Conservation (phyloP, 2,329 filamentous ascomycete species). For the Trichothecium sympodiale region DNA sequence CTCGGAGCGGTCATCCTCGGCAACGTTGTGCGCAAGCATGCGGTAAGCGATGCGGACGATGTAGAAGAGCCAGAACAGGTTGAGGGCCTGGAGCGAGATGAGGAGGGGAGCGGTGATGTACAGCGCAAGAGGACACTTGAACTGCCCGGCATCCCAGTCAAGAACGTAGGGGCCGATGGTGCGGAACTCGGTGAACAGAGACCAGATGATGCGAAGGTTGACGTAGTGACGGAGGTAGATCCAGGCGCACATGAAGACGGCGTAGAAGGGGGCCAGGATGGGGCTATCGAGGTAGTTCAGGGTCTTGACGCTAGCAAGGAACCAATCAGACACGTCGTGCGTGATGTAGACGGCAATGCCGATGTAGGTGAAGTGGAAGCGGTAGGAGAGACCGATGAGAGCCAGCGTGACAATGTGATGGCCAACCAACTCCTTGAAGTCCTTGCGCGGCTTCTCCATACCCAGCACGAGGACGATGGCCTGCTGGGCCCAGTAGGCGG, state of each 20-base stretch:
- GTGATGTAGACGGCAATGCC: slow-evolving; percentile 89
- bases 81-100: slow-evolving; percentile 58
- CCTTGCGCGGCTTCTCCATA: slow-evolving; percentile 87
- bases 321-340: slow-evolving; percentile 91
- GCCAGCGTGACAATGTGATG: slow-evolving; percentile 85
- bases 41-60: slow-evolving; percentile 66
- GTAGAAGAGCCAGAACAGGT: slow-evolving; percentile 73
- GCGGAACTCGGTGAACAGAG: slow-evolving; percentile 63
- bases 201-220: slow-evolving; percentile 67
- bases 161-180: slow-evolving; percentile 65
- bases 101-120: slow-evolving; percentile 56
- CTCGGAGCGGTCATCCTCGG: slow-evolving; percentile 63
- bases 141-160: slow-evolving; percentile 66
- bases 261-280: slow-evolving; percentile 76
- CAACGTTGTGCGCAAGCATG: slow-evolving; percentile 49
- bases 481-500: slow-evolving; percentile 92
- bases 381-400: slow-evolving; percentile 78
- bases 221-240: slow-evolving; percentile 82
- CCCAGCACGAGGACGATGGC: slow-evolving; percentile 77
- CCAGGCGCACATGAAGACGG: slow-evolving; percentile 72
- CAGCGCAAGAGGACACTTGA: slow-evolving; percentile 63
- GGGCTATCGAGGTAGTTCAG: slow-evolving; percentile 81
- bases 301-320: slow-evolving; percentile 84
- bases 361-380: slow-evolving; percentile 95
- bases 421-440: slow-evolving; percentile 85